A percentile compares a stretch with the other conserved stretches of the same genome.
phyloP scores from a whole-genome alignment of 306 rosid species.

The Quercus ilex region DNA sequence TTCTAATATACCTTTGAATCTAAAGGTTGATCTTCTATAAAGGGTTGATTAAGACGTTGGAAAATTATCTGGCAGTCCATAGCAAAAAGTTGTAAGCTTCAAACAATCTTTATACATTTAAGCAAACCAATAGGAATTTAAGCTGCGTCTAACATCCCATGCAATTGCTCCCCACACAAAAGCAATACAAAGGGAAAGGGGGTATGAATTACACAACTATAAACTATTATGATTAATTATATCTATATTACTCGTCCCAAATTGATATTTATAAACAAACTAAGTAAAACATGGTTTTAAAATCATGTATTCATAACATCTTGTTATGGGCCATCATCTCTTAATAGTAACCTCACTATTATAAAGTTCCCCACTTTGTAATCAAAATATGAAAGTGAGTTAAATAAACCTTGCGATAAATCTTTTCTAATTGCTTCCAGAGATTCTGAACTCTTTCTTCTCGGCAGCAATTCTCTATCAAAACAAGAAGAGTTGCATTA shows the following conservation, averaged over 20 bases:
- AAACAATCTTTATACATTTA: neutral
- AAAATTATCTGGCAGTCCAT: constrained; percentile 79
- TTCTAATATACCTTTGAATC: constrained; percentile 51
- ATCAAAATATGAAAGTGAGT: neutral
- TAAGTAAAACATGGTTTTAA: neutral
- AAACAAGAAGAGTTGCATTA: constrained; percentile 77
- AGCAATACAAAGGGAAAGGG: too few species aligned
- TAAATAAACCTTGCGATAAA: constrained; percentile 78
- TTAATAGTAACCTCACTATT: neutral
- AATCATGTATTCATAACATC: neutral
- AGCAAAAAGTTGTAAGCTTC: constrained; percentile 23
- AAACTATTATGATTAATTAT: neutral
- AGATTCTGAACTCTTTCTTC: constrained; percentile 96
- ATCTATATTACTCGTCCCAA: neutral
- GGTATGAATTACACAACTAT: neutral
- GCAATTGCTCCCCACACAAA: neutral
- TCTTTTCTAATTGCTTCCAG: constrained; percentile 96
- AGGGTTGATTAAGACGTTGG: constrained; percentile 67
- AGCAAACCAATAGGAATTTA: neutral
- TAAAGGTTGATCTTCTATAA: constrained; percentile 34
- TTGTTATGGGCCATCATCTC: neutral
- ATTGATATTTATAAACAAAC: neutral
- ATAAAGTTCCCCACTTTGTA: neutral
- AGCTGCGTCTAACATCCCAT: neutral
- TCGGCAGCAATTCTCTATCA: constrained; percentile 87